Percentiles rank a stretch among this genome's conserved stretches.
Evolutionary conservation across 2,329 filamentous ascomycete species (phyloP).

Genomic region (Aspergillus sergii): DNA sequence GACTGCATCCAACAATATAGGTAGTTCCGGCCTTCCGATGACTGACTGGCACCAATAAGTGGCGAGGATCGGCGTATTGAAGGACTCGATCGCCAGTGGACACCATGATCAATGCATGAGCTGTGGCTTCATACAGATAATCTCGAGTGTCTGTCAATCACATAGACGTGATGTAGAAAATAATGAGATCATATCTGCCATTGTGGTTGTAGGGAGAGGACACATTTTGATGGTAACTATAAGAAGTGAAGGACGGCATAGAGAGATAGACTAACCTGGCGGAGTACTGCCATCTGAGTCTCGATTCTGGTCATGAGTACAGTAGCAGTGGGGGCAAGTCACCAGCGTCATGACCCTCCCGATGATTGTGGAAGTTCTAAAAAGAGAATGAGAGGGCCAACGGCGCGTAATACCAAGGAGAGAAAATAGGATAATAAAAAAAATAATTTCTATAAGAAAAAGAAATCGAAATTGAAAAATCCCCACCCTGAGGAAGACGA

Average conservation of each 20-base stretch:
- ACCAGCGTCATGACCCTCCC: not conserved
- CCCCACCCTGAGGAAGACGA: not conserved
- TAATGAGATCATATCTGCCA: not conserved
- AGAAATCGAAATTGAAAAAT: not conserved
- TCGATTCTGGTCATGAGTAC: not conserved
- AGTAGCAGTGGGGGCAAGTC: not conserved
- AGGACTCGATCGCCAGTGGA: not conserved
- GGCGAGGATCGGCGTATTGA: not conserved
- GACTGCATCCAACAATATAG: not conserved
- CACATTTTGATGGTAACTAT: not conserved
- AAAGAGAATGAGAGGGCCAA: not conserved
- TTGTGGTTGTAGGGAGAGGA: not conserved
- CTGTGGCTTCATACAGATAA: not conserved
- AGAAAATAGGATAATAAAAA: not conserved
- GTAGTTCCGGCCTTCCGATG: not conserved
- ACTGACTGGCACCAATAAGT: not conserved
- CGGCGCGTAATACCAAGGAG: not conserved
- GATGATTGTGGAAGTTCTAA: not conserved
- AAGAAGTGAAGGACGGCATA: not conserved
- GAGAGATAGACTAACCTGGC: not conserved
- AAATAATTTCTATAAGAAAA: not conserved
- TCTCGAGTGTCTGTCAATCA: not conserved
- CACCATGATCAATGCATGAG: not conserved
- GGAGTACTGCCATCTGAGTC: not conserved
- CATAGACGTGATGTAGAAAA: not conserved